These are phyloP conservation scores for Coniella vitis DNA, from an alignment of 2,329 filamentous ascomycete species.

Conservation along the genomic window DNA sequence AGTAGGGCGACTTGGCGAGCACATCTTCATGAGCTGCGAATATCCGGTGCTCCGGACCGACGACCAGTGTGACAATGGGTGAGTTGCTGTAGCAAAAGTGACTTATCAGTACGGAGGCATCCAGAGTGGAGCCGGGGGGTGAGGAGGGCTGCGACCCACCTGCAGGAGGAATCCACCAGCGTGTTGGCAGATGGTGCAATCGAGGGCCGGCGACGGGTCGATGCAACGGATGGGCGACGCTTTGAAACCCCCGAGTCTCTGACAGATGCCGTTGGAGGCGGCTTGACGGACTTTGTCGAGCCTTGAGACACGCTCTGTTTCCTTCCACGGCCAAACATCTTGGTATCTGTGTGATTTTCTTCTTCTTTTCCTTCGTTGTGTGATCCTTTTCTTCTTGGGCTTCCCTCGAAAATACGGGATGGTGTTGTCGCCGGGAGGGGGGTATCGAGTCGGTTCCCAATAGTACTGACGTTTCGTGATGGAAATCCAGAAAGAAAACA, in stretches of 20 bases:
- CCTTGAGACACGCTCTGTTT: conserved; percentile 15
- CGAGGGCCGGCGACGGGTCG: conserved; percentile 38
- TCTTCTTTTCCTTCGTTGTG: background rate
- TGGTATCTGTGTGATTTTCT: background rate
- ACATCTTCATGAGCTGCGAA: conserved; percentile 90
- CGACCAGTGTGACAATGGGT: conserved; percentile 72
- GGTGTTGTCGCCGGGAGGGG: background rate
- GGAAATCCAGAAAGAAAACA: conserved; percentile 12
- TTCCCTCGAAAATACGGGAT: background rate
- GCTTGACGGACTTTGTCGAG: conserved; percentile 38
- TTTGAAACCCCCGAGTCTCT: conserved; percentile 51
- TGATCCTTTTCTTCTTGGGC: background rate
- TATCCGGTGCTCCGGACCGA: conserved; percentile 73
- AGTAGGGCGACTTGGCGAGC: conserved; percentile 71
- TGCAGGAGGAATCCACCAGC: conserved; percentile 29
- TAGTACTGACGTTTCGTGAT: conserved; percentile 9
- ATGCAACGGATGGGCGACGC: conserved; percentile 38
- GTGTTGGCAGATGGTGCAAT: conserved; percentile 36
- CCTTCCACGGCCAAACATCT: conserved; percentile 16
- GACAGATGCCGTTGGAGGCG: conserved; percentile 45
- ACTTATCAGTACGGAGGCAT: conserved; percentile 3
- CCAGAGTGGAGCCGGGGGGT: conserved; percentile 30
- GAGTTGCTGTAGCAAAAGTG: conserved; percentile 40
- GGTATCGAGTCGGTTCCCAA: conserved; percentile 7
- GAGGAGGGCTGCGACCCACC: conserved; percentile 27